Evolutionary conservation across 2,329 filamentous ascomycete genomes (phyloP).

Genomic region (Lojkania enalia): DNA sequence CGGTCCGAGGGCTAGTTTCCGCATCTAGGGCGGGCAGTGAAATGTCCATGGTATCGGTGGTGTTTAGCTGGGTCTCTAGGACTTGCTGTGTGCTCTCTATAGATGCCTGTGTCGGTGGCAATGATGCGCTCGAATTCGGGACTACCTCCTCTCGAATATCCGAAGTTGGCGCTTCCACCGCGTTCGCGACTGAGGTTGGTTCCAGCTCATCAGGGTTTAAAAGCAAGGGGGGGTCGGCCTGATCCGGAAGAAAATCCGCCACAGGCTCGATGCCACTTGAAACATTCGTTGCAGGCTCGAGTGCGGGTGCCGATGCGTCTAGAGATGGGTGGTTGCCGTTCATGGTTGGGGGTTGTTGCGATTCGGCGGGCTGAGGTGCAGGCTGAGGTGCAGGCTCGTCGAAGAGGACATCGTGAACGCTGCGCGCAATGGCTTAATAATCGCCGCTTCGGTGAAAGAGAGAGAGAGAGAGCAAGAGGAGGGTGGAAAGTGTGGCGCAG

Average conservation of each 20-base stretch:
- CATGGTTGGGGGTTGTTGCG: slow-evolving; percentile 21
- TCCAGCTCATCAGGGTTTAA: slow-evolving; percentile 37
- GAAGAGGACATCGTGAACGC: slow-evolving; percentile 42
- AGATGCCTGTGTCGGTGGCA: slow-evolving; percentile 13
- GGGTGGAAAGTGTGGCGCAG: slow-evolving; percentile 16
- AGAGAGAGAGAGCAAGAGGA: slow-evolving; percentile 12
- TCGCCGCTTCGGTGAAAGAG: slow-evolving; percentile 14
- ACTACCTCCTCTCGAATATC: slow-evolving; percentile 38
- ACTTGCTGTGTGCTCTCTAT: slow-evolving; percentile 35
- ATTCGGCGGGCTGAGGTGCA: slow-evolving; percentile 14
- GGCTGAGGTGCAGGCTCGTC: slow-evolving; percentile 32
- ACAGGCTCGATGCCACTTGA: slow-evolving; percentile 49
- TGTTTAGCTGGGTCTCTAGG: slow-evolving; percentile 31
- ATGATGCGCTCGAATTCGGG: slow-evolving; percentile 12
- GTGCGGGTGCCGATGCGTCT: slow-evolving; percentile 30
- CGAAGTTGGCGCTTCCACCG: slow-evolving; percentile 47
- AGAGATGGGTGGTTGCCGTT: slow-evolving; percentile 36
- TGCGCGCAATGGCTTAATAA: slow-evolving; percentile 26
- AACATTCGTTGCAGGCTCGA: slow-evolving; percentile 47
- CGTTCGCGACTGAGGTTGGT: slow-evolving; percentile 40
- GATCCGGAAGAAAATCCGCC: slow-evolving; percentile 48
- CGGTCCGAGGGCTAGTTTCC: slow-evolving; percentile 6
- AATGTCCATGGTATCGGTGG: slow-evolving; percentile 29
- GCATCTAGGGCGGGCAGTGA: slow-evolving; percentile 21
- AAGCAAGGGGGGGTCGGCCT: slow-evolving; percentile 46